Base-by-base conservation (phyloP, 2,329 filamentous ascomycete genomes). In the Cytospora schulzeri region DNA sequence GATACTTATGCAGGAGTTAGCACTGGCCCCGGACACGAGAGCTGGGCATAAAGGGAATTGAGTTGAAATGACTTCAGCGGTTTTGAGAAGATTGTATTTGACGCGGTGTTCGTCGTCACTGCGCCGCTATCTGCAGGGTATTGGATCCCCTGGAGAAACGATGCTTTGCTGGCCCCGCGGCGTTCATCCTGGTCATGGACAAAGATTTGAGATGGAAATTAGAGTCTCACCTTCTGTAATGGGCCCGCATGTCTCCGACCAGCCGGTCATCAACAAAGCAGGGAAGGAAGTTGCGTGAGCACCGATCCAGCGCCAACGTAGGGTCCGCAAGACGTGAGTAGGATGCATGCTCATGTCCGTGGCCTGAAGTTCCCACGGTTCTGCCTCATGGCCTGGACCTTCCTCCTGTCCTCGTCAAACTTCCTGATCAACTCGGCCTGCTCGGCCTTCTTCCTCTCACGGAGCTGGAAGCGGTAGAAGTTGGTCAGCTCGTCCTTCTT, bases 401-500 rank as follows among this genome's bases (percentile, higher is more conserved):
- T 90, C 78, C 80, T 86, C 77, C 84, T 85, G 78, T 95, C 91
- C 74, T 91, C 87, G 73, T 93, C 89, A 75, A 95, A 96, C 72
- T 83, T 82, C 77, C 81, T 87, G 69, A 91, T 77, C 74, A 95
- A 75, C 71, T 89, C 84, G 52, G 84, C 81, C 75, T 92, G 90
- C 71, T 88, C 84, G 72, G 87, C 86, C 82, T 95, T 95, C 79
- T 87, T 87, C 80, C 86, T 88, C 81, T 96, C 91, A 57, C 92
- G 80, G 71, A 85, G 84, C 83, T 96, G 92, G 83, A 94, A 96
- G 63, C 91, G 83, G 77, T 96, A 96, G 76, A 96, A 95, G 73
- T 91, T 88, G 60, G 85, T 85, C 69, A 87, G 79, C 62, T 88
- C 86, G 67, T 84, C 81, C 73, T 83, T 84, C 79, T 84, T 87